These are phyloP conservation scores for Capniomyces stellatus DNA, from an alignment of 371 early-diverging fungal species.

Conservation along the genomic window DNA sequence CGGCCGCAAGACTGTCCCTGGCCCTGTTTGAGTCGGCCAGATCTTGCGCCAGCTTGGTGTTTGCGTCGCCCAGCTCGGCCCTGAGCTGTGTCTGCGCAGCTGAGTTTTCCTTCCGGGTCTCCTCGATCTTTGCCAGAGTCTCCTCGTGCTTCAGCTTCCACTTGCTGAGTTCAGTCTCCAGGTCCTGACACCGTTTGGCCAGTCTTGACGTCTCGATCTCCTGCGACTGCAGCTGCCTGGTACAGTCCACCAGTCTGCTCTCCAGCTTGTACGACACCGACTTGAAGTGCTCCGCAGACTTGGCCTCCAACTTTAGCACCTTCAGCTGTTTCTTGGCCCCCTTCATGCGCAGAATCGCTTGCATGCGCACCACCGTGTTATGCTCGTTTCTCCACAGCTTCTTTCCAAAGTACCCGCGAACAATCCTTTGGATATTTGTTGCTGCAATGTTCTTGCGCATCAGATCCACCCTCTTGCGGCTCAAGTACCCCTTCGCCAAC, in stretches of 20 bases:
- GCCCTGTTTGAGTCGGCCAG: too few species aligned
- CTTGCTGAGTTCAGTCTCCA: slow-evolving; percentile 13
- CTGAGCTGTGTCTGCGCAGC: too few species aligned
- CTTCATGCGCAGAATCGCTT: slow-evolving; percentile 58
- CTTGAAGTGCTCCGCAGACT: slow-evolving; percentile 76
- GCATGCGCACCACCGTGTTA: slow-evolving; percentile 44
- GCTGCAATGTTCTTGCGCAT: slow-evolving; percentile 55
- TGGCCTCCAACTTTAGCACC: slow-evolving; percentile 56
- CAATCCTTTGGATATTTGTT: slow-evolving; percentile 46
- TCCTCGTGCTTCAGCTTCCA: slow-evolving; percentile 19
- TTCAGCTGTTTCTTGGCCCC: slow-evolving; percentile 40
- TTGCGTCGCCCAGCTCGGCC: too few species aligned
- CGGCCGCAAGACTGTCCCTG: too few species aligned
- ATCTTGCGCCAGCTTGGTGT: too few species aligned
- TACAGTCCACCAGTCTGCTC: slow-evolving; percentile 85
- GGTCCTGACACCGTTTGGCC: slow-evolving; percentile 14
- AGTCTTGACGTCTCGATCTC: slow-evolving; percentile 22
- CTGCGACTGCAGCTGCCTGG: slow-evolving; percentile 36
- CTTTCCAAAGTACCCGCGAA: slow-evolving; percentile 43
- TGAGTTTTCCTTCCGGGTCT: slow-evolving; percentile 19
- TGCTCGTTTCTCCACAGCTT: slow-evolving; percentile 30
- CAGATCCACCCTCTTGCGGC: slow-evolving; percentile 30
- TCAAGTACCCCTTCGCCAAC: slow-evolving; percentile 35
- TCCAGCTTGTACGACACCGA: slow-evolving; percentile 82
- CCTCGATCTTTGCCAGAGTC: slow-evolving; percentile 20